Base-by-base conservation (phyloP, 306 rosid genomes). In the Senna tora region DNA sequence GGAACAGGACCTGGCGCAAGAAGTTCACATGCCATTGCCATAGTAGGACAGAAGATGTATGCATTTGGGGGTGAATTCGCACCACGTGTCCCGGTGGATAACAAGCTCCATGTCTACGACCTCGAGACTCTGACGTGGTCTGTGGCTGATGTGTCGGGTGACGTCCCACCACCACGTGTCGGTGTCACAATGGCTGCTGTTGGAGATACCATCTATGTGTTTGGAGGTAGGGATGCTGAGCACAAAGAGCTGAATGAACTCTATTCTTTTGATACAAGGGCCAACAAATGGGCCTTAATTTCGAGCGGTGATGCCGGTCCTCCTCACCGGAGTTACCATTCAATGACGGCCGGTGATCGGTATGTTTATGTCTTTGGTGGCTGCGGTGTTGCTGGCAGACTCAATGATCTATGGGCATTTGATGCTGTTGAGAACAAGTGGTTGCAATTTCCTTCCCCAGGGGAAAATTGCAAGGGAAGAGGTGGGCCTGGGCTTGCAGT, bases 1-100 rank as follows among this genome's bases (percentile, higher is more conserved):
- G 93, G 94, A 49, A 63, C 28, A 15, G 84, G 86, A 5, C 97
- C 90, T 2, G 98, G 97, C 66, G 90, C 91, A 9, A 83, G 98
- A 82, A 93, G 98, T 69, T 93, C 98, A 17, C 98, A 93, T 66
- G 97, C 98, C 43, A 76, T 89, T 28, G 75, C 96, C 52, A 54
- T 89, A 60, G 86, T 90, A 61, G 97, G 87, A 64, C 84, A 82
- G 5, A 88, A 90, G 73, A 84, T 86, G 47, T 93, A 93, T 78
- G 92, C 79, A 36, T 93, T 93, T 1, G 97, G 97, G 0, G 97
- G 98, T 8, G 98, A 93, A 79, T 90, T 88, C 64, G 53, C 65
- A 30, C 97, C 98, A 52, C 98, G 98, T 77, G 88, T 90, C 71
- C 97, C 98, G 0, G 96, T 93, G 0, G 98, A 90, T 72, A 86